These are phyloP conservation scores for Periconia sp. DNA, from an alignment of 2,329 filamentous ascomycete species.

Conservation along the genomic window DNA sequence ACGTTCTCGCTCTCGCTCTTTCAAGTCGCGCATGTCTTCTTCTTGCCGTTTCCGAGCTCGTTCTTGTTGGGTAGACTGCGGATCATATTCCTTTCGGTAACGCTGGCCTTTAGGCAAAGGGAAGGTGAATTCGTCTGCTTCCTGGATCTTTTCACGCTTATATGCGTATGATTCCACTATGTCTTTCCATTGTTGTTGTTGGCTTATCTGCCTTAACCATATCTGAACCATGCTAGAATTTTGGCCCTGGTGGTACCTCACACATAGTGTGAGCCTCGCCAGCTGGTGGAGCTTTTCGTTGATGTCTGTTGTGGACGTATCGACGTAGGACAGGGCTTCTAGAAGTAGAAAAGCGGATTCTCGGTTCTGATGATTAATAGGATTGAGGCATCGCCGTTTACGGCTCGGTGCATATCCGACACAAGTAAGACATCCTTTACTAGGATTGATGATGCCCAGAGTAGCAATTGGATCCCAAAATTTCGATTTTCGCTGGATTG, in stretches of 20 bases:
- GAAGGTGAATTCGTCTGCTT: background rate
- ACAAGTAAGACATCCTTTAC: constrained; percentile 5
- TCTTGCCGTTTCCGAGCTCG: background rate
- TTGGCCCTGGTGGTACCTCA: constrained; percentile 11
- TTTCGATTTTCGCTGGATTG: constrained; percentile 1
- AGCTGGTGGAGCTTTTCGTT: constrained; percentile 4
- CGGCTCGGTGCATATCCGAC: constrained; percentile 10
- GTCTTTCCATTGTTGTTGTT: constrained; percentile 4
- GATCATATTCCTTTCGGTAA: constrained; percentile 3
- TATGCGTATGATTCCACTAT: background rate
- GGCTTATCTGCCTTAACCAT: constrained; percentile 7
- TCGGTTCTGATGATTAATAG: constrained; percentile 8
- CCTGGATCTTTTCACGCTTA: background rate
- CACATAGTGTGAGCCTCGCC: constrained; percentile 6
- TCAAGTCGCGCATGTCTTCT: constrained; percentile 2
- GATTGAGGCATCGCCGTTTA: constrained; percentile 8
- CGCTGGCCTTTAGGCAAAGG: constrained; percentile 2
- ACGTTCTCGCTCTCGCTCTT: constrained; percentile 1
- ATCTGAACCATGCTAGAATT: constrained; percentile 1
- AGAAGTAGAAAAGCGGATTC: constrained; percentile 6
- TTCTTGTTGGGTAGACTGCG: constrained; percentile 3
- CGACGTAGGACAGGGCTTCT: constrained; percentile 3
- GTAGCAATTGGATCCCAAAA: constrained; percentile 7
- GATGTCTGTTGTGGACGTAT: constrained; percentile 4
- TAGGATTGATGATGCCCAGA: constrained; percentile 10